Evolutionary conservation across 768 basidiomycete genomes (phyloP).

Genomic region (Tricholoma bakamatsutake): DNA sequence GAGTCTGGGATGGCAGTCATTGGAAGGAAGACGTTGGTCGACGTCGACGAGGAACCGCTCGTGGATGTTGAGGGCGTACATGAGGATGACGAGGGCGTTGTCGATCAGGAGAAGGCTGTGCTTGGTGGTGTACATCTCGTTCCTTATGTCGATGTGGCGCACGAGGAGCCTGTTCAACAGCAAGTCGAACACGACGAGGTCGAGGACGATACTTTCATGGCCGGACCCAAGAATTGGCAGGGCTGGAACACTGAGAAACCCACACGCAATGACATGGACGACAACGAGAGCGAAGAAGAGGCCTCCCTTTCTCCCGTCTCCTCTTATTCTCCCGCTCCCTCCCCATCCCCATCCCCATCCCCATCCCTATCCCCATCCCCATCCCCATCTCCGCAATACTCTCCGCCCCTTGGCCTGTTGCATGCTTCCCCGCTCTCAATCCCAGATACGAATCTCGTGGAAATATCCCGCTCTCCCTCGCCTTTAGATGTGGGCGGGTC

Average conservation of each 20-base stretch:
- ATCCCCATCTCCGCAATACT: not conserved
- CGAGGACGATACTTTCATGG: not conserved
- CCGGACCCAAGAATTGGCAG: not conserved
- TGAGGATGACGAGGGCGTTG: not conserved
- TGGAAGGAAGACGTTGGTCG: too few relatives aligned
- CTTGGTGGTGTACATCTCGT: not conserved
- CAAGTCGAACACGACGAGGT: not conserved
- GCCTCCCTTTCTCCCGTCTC: not conserved
- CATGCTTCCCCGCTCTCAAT: not conserved
- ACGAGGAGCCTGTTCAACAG: not conserved
- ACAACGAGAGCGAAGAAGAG: not conserved
- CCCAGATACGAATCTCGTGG: not conserved
- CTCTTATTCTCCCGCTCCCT: not conserved
- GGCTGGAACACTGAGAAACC: not conserved
- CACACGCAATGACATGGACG: not conserved
- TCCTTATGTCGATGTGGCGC: not conserved
- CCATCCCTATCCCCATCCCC: not conserved
- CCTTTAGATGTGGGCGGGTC: not conserved
- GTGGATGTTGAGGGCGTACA: not conserved
- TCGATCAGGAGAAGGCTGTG: not conserved
- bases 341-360: not conserved
- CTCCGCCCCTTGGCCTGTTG: not conserved
- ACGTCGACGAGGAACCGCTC: not conserved
- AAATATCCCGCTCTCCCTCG: not conserved
- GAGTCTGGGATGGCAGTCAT: not conserved